Percentiles rank a stretch among this genome's conserved stretches.
These are phyloP conservation scores for Cucurbita moschata DNA, from an alignment of 306 rosid genomes.

Conservation along the genomic window DNA sequence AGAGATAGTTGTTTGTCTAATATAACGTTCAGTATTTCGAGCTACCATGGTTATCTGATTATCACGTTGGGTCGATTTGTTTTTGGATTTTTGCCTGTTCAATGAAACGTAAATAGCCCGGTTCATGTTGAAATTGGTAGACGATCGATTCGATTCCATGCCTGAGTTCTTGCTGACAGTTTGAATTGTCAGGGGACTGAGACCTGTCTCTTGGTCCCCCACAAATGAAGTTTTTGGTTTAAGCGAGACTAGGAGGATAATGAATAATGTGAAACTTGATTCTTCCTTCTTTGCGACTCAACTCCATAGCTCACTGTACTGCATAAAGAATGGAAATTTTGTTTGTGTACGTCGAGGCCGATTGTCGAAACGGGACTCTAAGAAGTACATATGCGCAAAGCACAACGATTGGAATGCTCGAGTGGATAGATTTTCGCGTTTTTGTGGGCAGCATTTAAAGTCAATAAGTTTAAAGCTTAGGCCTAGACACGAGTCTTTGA, in stretches of 20 bases:
- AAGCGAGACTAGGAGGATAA: constrained; percentile 24
- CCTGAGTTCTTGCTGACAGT: constrained; percentile 2
- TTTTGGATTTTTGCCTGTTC: neutral
- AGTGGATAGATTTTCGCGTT: constrained; percentile 34
- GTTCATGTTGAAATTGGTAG: neutral
- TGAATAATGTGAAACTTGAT: constrained; percentile 38
- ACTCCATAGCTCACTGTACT: constrained; percentile 27
- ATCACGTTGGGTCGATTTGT: neutral
- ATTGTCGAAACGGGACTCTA: constrained; percentile 18
- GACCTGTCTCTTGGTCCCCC: constrained; percentile 47
- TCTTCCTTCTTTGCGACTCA: constrained; percentile 42
- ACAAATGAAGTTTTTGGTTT: constrained; percentile 19
- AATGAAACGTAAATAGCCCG: neutral
- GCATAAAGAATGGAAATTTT: constrained; percentile 16
- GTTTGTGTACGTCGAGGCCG: constrained; percentile 20
- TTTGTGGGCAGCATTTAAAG: constrained; percentile 52
- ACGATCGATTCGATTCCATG: constrained; percentile 13
- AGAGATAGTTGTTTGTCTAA: neutral
- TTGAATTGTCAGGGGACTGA: constrained; percentile 30
- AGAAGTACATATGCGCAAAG: constrained; percentile 30
- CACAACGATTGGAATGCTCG: constrained; percentile 33
- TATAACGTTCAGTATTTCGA: neutral
- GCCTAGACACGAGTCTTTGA: constrained; percentile 28
- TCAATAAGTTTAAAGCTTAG: constrained; percentile 31
- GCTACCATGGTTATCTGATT: neutral